Conservation (phyloP, 2,329 filamentous ascomycete species). For the Neonectria ditissima region DNA sequence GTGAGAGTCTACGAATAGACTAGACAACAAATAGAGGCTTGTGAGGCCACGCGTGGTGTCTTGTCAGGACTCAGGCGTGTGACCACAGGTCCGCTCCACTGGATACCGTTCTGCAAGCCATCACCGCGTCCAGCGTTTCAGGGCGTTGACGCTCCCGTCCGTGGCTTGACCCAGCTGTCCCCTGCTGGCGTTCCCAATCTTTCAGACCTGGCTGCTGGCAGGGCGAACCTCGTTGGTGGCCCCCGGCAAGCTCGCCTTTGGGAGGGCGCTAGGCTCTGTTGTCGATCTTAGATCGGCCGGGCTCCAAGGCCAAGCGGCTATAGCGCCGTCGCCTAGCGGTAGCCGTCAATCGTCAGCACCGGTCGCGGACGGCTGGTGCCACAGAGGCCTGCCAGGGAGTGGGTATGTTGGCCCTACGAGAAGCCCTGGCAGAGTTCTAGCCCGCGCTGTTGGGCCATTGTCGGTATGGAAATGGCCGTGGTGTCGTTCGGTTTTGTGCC, state of each 20-base stretch:
- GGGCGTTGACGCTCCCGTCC: slow-evolving; percentile 31
- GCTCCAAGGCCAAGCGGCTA: slow-evolving; percentile 25
- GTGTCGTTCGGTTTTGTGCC: background rate
- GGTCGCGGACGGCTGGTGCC: slow-evolving; percentile 38
- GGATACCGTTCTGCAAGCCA: slow-evolving; percentile 35
- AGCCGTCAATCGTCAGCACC: slow-evolving; percentile 45
- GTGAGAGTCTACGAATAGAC: background rate
- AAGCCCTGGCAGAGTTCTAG: slow-evolving; percentile 45
- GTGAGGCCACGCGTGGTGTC: background rate
- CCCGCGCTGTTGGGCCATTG: slow-evolving; percentile 26
- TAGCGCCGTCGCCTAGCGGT: slow-evolving; percentile 34
- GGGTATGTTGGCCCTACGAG: slow-evolving; percentile 35
- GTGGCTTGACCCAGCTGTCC: slow-evolving; percentile 24
- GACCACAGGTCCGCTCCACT: slow-evolving; percentile 31
- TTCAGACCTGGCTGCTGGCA: slow-evolving; percentile 14
- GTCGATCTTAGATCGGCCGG: slow-evolving; percentile 46
- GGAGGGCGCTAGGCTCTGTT: slow-evolving; percentile 31
- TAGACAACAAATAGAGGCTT: slow-evolving; percentile 2
- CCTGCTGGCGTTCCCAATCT: slow-evolving; percentile 35
- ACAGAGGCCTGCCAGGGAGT: slow-evolving; percentile 24
- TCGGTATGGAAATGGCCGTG: slow-evolving; percentile 2
- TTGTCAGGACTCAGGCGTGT: slow-evolving; percentile 16
- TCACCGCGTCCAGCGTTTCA: slow-evolving; percentile 39
- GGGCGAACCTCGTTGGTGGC: slow-evolving; percentile 28
- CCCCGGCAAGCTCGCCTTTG: slow-evolving; percentile 28